Evolutionary conservation across 1,284 basidiomycete species (phyloP).

Genomic region (Neonothopanus nambi): DNA sequence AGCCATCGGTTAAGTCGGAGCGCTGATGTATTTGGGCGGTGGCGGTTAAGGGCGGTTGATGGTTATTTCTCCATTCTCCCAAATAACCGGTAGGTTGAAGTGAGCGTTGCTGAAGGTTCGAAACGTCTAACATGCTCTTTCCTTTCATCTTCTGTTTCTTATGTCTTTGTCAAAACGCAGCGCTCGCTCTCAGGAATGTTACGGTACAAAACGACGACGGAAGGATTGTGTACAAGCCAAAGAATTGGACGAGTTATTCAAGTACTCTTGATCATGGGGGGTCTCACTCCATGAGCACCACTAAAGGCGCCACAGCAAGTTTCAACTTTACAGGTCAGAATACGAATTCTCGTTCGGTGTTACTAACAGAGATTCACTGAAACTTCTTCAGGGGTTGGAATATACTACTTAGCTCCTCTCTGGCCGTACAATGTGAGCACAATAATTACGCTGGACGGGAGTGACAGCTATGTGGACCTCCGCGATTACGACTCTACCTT

Average conservation of each 20-base stretch:
- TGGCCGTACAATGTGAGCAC: conserved; percentile 8
- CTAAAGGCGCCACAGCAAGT: conserved; percentile 7
- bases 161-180: neutral
- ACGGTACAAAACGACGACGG: neutral
- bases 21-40: no score
- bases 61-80: neutral
- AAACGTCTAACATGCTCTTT: neutral
- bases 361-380: no score
- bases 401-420: conserved; percentile 6
- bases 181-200: neutral
- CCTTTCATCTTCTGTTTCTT: neutral
- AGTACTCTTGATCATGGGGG: conserved; percentile 9
- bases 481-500: neutral
- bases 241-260: neutral
- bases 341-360: no score
- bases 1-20: no score
- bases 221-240: conserved; percentile 1
- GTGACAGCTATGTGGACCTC: no score
- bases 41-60: neutral
- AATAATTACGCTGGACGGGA: neutral
- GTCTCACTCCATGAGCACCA: conserved; percentile 4
- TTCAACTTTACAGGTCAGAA: conserved; percentile 13
- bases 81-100: neutral
- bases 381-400: conserved; percentile 4
- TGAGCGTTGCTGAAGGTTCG: neutral